Base-by-base conservation (phyloP, 1,284 basidiomycete genomes). In the Trametes versicolor region DNA sequence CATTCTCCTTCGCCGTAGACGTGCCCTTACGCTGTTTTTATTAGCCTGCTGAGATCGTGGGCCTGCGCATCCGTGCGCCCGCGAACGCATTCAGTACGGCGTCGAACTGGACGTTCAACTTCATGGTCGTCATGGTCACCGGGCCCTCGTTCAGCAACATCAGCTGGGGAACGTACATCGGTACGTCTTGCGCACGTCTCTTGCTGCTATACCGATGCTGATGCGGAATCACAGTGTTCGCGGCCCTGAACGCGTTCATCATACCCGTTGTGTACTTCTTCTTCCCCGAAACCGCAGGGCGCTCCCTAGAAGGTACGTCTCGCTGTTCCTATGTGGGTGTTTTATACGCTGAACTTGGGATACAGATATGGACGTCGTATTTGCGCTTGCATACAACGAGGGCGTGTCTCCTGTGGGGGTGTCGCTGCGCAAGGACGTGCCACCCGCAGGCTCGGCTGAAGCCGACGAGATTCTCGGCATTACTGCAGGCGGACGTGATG, bases 71-170 rank as follows among this genome's bases (percentile, higher is more conserved):
- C 50, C 50, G 50, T 29, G 50, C 50, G 29, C 50, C 50, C 2
- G 50, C 50, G 32, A 51, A 51, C 50, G 50, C 50, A 32, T 51
- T 51, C 50, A 51, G 85, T 69, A 88, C 90, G 1, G 89, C 88
- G 21, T 86, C 85, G n/a, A 91, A 88, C 70, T 91, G 87, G 88
- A 84, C 83, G 6, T 89, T 88, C 74, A 89, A 88, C 74, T 88
- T 88, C 72, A 73, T 87, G 72, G 85, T 88, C 23, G 89, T 91
- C 29, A 89, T 90, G 85, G 80, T 89, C 71, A 87, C 88, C 2
- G 87, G 89, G 0, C 86, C 88, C 0, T 82, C 88, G 0, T 91
- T 91, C 73, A 81, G 82, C 68, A 84, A 85, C 68, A 90, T 92
- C 53, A 79, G 79, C 50, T 90, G 86, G 83, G 77, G 81, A 41